Base-by-base conservation (phyloP, 306 rosid species). In the Dryas alaskensis region DNA sequence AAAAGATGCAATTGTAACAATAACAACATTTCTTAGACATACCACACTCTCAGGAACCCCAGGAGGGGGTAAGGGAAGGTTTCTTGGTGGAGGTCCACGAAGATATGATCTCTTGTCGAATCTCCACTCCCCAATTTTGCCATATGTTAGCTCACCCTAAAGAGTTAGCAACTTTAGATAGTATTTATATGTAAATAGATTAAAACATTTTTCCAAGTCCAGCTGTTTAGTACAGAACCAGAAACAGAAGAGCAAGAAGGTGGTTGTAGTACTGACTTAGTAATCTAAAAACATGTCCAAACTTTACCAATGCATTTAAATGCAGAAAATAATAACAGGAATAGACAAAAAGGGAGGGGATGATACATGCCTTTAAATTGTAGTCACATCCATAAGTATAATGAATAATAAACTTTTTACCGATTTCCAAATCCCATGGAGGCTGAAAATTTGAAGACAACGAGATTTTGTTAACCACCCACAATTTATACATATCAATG, bases 1-100 rank as follows among this genome's bases (percentile, higher is more conserved):
- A 31, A n/a, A 54, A 16, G 10, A 13, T 4, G 1, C 57, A 51
- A 25, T 25, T 46, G 12, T 16, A 80, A 55, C 58, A 52, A 69
- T 42, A 76, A 37, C 39, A 44, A 45, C 7, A 54, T 46, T 65
- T 16, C 16, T 8, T 47, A 63, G 66, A 84, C 97, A 77, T 95
- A 95, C 99, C 99, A 95, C 99, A 62, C 98, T 95, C 89, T 90
- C 97, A 55, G 99, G 99, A 76, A 90, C 99, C 42, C 98, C 98
- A 0, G 90, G 90, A 61, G 99, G 99, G 67, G 99, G 98, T 80
- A 95, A 79, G 68, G 98, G 48, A 60, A 92, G 79, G 81, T 95
- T 90, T 77, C 67, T 87, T 1, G 99, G 99, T 1, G 86, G 90
- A 57, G 99, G 97, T 74, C 97, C 97, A 72, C 84, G 84, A 43